Percentiles rank a stretch among this genome's conserved stretches.
Evolutionary conservation across 192 early-diverging fungal species (phyloP).

Genomic region (Spinellus fusiger): DNA sequence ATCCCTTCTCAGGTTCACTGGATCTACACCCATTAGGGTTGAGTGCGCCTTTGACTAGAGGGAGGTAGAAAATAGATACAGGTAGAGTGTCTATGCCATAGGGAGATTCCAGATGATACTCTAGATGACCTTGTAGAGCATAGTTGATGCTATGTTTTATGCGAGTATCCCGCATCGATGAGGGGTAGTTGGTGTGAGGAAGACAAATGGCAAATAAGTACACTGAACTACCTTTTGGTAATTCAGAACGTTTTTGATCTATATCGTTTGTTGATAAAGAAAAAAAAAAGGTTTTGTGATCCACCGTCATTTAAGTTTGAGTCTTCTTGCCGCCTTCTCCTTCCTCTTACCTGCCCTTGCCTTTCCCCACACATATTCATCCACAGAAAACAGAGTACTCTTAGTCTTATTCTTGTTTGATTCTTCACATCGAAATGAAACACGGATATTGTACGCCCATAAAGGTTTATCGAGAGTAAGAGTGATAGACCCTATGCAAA

Average conservation of each 20-base stretch:
- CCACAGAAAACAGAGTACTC: constrained; percentile 13
- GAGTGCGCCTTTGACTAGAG: constrained; percentile 11
- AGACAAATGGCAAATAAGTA: constrained; percentile 30
- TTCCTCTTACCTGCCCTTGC: neutral
- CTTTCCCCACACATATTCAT: constrained; percentile 12
- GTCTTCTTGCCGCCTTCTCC: neutral
- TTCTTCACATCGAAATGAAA: constrained; percentile 21
- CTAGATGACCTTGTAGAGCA: constrained; percentile 21
- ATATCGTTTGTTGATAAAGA: neutral
- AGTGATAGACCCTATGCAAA: constrained; percentile 14
- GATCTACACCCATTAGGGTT: neutral
- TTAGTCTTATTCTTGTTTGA: neutral
- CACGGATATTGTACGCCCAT: constrained; percentile 11
- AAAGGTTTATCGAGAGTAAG: constrained; percentile 15
- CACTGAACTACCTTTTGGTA: constrained; percentile 20
- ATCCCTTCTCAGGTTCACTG: neutral
- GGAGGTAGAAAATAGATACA: constrained; percentile 21
- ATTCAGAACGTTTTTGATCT: neutral
- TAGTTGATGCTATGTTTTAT: constrained; percentile 18
- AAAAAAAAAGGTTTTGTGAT: neutral
- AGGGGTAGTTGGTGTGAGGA: constrained; percentile 29
- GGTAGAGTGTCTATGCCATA: neutral
- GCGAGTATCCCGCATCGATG: constrained; percentile 11
- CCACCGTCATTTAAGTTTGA: neutral
- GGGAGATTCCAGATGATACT: neutral